phyloP scores from a whole-genome alignment of 2,329 filamentous ascomycete species.

The Epichloe uncinata region DNA sequence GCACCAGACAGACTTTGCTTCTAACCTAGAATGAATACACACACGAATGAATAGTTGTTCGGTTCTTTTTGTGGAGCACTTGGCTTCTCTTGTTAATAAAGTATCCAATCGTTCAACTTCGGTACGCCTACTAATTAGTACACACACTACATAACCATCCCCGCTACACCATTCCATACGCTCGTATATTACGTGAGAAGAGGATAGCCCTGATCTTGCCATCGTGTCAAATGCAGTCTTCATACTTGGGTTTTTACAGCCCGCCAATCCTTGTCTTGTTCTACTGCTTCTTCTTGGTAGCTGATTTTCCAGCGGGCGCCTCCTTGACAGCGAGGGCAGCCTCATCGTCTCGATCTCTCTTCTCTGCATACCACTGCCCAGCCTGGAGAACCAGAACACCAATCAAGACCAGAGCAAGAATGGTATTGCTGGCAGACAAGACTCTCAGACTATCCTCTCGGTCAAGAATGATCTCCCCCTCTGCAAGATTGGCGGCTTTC shows the following conservation, averaged over 20 bases:
- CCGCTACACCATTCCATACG: not conserved
- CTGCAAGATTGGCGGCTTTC: conserved; percentile 26
- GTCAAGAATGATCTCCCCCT: conserved; percentile 56
- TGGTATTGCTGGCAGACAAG: conserved; percentile 87
- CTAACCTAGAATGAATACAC: no score
- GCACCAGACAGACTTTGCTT: no score
- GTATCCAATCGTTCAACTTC: not conserved
- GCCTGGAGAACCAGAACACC: conserved; percentile 88
- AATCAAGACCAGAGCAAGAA: conserved; percentile 80
- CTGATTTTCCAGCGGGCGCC: conserved; percentile 15
- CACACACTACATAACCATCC: not conserved
- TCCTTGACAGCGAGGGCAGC: conserved; percentile 41
- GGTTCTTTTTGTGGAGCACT: not conserved
- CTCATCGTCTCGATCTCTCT: conserved; percentile 74
- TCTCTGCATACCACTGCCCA: conserved; percentile 96
- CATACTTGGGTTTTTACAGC: not conserved
- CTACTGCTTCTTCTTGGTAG: conserved; percentile 25
- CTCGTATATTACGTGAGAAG: not conserved
- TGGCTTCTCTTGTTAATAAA: not conserved
- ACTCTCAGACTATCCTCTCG: conserved; percentile 86
- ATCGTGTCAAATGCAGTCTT: not conserved
- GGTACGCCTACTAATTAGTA: not conserved
- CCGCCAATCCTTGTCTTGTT: not conserved
- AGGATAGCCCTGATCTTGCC: not conserved
- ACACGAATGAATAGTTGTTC: not conserved